These are phyloP conservation scores for Peronospora farinosa DNA, from an alignment of 352 stramenopile species.

Conservation along the genomic window DNA sequence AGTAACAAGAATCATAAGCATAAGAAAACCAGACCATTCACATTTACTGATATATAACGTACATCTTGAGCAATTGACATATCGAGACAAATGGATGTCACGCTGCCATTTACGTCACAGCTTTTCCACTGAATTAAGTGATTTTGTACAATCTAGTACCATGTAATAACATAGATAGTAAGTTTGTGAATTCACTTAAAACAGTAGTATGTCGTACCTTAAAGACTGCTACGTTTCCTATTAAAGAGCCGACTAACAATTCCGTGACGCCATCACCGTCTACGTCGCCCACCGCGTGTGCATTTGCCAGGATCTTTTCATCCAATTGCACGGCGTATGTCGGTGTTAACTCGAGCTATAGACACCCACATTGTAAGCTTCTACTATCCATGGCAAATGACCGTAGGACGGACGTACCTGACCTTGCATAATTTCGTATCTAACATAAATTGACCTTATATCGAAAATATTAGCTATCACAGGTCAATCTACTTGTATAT, in stretches of 20 bases:
- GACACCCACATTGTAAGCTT: background rate
- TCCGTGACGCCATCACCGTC: conserved; percentile 59
- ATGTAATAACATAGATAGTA: background rate
- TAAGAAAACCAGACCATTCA: too few species aligned
- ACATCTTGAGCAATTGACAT: conserved; percentile 32
- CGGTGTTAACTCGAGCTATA: conserved; percentile 60
- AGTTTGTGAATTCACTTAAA: background rate
- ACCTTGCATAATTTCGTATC: conserved; percentile 15
- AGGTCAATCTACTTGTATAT: background rate
- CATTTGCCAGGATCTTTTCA: conserved; percentile 65
- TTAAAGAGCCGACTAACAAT: conserved; percentile 59
- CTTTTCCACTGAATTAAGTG: conserved; percentile 50
- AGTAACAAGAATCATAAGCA: background rate
- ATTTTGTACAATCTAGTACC: conserved; percentile 38
- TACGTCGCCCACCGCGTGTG: conserved; percentile 54
- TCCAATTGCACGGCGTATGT: conserved; percentile 55
- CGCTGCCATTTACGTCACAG: conserved; percentile 57
- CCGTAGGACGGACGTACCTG: conserved; percentile 16
- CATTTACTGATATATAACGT: too few species aligned
- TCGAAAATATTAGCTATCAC: background rate
- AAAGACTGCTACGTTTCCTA: conserved; percentile 56
- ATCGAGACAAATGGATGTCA: conserved; percentile 66
- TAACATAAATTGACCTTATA: too few species aligned
- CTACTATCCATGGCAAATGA: background rate
- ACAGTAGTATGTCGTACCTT: conserved; percentile 33